These are phyloP conservation scores for Carex scoparia DNA, from an alignment of 176 grass and related monocot genomes.

Conservation along the genomic window DNA sequence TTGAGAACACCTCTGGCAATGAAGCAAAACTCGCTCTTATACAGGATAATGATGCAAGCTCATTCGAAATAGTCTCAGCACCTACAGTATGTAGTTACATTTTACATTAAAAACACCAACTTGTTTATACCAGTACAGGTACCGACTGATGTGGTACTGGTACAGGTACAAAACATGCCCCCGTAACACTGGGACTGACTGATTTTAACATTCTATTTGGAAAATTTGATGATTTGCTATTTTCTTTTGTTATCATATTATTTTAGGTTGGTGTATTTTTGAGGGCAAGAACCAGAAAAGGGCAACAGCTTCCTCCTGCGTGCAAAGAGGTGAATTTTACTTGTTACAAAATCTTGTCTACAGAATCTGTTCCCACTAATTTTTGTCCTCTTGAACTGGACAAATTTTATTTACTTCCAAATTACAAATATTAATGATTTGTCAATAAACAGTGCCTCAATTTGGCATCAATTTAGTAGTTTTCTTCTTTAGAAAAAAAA, in stretches of 20 bases:
- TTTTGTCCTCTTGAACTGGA: not conserved
- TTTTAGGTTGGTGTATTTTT: constrained; percentile 40
- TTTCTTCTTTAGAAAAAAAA: not conserved
- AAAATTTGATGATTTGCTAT: not conserved
- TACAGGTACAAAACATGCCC: not conserved
- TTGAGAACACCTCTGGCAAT: constrained; percentile 26
- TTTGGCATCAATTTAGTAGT: constrained; percentile 8
- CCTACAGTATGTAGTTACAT: constrained; percentile 31
- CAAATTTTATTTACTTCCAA: not conserved
- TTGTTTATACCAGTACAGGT: not conserved
- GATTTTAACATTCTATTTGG: not conserved
- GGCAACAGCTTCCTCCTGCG: constrained; percentile 29
- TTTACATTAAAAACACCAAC: not conserved
- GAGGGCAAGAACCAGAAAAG: constrained; percentile 32
- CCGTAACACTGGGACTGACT: not conserved
- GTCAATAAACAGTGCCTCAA: not conserved
- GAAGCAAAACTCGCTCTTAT: constrained; percentile 27
- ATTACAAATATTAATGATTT: not conserved
- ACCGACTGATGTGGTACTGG: not conserved
- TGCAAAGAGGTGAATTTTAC: constrained; percentile 34
- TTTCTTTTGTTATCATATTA: not conserved
- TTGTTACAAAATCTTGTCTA: not conserved
- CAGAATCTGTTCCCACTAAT: not conserved
- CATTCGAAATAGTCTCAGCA: constrained; percentile 34
- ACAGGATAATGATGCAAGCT: constrained; percentile 17